Evolutionary conservation across 208 protist genomes (phyloP).

Genomic region (Naegleria fowleri): DNA sequence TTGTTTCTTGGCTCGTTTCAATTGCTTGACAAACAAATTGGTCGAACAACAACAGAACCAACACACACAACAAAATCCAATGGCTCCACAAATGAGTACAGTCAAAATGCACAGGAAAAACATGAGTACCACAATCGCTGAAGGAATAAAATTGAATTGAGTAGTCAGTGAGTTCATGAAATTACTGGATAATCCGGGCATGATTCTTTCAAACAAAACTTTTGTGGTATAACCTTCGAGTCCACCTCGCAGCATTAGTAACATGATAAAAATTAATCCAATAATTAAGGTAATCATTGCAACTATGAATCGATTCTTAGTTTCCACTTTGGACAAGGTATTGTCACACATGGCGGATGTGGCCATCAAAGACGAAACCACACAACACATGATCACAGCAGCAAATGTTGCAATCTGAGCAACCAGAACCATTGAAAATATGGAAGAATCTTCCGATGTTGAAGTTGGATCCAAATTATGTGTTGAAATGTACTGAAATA

Average conservation of each 20-base stretch:
- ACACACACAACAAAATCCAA: background rate
- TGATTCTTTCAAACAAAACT: background rate
- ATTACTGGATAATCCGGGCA: background rate
- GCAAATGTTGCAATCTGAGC: background rate
- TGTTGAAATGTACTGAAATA: background rate
- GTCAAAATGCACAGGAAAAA: background rate
- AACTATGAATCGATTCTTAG: background rate
- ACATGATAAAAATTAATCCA: background rate
- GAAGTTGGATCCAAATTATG: background rate
- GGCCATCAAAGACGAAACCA: background rate
- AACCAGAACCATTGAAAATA: background rate
- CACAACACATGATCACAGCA: background rate
- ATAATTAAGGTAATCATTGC: background rate
- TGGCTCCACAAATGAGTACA: background rate
- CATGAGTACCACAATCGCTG: background rate
- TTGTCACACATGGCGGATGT: background rate
- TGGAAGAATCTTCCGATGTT: background rate
- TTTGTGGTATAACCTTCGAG: background rate
- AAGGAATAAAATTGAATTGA: background rate
- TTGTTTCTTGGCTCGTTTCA: background rate
- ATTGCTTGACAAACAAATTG: background rate
- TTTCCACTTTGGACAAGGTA: background rate
- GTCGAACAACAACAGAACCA: background rate
- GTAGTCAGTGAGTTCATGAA: background rate
- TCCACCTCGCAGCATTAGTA: background rate